Conservation (phyloP, 495 filamentous ascomycete genomes). For the Penicillium psychrofluorescens region DNA sequence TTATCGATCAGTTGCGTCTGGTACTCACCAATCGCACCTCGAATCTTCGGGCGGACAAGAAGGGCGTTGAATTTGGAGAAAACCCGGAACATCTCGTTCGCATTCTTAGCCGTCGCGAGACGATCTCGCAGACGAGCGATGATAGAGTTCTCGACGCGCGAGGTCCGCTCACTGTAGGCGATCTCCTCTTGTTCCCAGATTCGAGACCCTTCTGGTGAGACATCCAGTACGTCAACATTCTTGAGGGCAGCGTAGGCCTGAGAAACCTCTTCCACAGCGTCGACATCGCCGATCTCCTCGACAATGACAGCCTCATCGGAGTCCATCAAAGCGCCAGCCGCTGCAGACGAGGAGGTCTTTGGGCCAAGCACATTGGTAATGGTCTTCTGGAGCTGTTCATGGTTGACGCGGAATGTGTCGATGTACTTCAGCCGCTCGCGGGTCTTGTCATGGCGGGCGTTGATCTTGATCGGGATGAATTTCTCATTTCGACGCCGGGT, state of each 20-base stretch:
- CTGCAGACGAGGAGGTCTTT: slow-evolving; percentile 41
- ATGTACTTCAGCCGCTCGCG: slow-evolving; percentile 90
- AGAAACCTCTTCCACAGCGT: slow-evolving; percentile 93
- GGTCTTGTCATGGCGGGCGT: slow-evolving; percentile 72
- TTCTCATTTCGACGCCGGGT: slow-evolving; percentile 87
- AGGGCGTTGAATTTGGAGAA: slow-evolving; percentile 99
- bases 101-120: slow-evolving; percentile 87
- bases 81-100: slow-evolving; percentile 98
- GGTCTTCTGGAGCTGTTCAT: slow-evolving; percentile 93
- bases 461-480: slow-evolving; percentile 97
- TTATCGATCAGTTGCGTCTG: slow-evolving; percentile 95
- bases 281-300: slow-evolving; percentile 94
- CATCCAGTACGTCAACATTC: slow-evolving; percentile 92
- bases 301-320: slow-evolving; percentile 61
- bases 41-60: slow-evolving; percentile 94
- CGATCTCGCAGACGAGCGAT: slow-evolving; percentile 91
- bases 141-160: slow-evolving; percentile 96
- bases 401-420: slow-evolving; percentile 85
- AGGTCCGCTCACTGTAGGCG: slow-evolving; percentile 92
- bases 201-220: slow-evolving; percentile 78
- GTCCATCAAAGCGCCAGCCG: slow-evolving; percentile 34
- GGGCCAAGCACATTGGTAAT: slow-evolving; percentile 91
- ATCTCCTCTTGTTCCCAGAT: slow-evolving; percentile 89
- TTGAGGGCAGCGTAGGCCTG: slow-evolving; percentile 89
- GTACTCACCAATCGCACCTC: slow-evolving; percentile 94